Percentiles rank a stretch among this genome's conserved stretches.
These are phyloP conservation scores for Dissophora globulifera DNA, from an alignment of 192 early-diverging fungal species.

Conservation along the genomic window DNA sequence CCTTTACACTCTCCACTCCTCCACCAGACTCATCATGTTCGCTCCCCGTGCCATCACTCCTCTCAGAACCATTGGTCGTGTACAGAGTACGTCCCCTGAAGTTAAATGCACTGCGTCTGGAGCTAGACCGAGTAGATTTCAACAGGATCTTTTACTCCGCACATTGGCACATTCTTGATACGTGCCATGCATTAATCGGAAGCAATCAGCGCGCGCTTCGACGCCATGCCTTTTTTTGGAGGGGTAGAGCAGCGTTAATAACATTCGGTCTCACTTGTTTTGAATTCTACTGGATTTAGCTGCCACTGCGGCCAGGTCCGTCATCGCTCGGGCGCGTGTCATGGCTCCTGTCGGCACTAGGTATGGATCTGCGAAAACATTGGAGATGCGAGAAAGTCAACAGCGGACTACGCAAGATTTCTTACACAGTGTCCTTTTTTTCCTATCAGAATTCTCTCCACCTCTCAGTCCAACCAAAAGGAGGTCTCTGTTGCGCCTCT, in stretches of 20 bases:
- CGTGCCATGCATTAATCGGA: too few species aligned
- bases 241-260: too few species aligned
- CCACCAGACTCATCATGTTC: slow-evolving; percentile 28
- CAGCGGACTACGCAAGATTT: too few species aligned
- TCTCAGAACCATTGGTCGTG: slow-evolving; percentile 31
- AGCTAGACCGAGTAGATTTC: too few species aligned
- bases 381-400: too few species aligned
- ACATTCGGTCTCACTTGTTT: too few species aligned
- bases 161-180: not conserved
- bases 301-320: slow-evolving; percentile 27
- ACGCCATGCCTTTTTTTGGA: too few species aligned
- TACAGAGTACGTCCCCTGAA: slow-evolving; percentile 37
- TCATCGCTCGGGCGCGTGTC: slow-evolving; percentile 26
- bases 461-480: slow-evolving; percentile 33
- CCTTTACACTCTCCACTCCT: not conserved
- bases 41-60: slow-evolving; percentile 43
- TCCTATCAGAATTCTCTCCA: slow-evolving; percentile 48
- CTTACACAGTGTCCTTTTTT: too few species aligned
- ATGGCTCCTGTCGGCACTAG: slow-evolving; percentile 49
- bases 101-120: too few species aligned
- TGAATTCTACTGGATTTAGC: slow-evolving; percentile 18
- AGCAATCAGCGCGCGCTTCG: too few species aligned
- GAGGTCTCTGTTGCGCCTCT: slow-evolving; percentile 49
- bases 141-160: slow-evolving; percentile 25
- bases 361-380: slow-evolving; percentile 9